Evolutionary conservation across 129 eudicot genomes (phyloP).

Genomic region (Oenanthe sinensis): DNA sequence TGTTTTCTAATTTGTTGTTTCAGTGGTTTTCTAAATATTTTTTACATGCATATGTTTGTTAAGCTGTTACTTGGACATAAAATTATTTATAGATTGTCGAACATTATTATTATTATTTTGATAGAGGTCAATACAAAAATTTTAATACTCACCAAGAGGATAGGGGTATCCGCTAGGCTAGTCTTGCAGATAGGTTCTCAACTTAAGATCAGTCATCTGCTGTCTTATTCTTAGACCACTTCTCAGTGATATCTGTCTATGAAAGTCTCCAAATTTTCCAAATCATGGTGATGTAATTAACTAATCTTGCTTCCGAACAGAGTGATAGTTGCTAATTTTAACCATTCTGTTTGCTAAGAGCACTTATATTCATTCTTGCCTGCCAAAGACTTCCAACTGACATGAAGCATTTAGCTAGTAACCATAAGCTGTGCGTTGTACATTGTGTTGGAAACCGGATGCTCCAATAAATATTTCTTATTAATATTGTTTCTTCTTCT

Average conservation of each 20-base stretch:
- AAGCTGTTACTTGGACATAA: neutral
- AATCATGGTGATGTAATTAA: neutral
- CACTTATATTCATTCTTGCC: neutral
- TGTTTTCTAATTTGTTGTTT: neutral
- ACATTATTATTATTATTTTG: neutral
- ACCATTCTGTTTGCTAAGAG: neutral
- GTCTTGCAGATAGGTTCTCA: neutral
- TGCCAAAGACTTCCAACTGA: neutral
- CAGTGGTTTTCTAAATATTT: neutral
- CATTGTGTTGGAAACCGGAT: neutral
- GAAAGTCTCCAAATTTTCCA: neutral
- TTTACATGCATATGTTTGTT: neutral
- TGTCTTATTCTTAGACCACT: neutral
- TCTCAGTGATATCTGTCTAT: neutral
- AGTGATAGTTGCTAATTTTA: neutral
- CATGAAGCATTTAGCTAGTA: neutral
- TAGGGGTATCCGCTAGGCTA: neutral
- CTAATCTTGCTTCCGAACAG: neutral
- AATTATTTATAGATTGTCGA: neutral
- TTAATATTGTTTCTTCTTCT: neutral
- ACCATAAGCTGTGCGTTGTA: neutral
- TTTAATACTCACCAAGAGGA: neutral
- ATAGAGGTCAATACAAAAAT: neutral
- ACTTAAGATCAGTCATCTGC: neutral
- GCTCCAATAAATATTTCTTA: neutral